Conservation (phyloP, 108 stramenopile species). For the Halocafeteria seosinensis region DNA sequence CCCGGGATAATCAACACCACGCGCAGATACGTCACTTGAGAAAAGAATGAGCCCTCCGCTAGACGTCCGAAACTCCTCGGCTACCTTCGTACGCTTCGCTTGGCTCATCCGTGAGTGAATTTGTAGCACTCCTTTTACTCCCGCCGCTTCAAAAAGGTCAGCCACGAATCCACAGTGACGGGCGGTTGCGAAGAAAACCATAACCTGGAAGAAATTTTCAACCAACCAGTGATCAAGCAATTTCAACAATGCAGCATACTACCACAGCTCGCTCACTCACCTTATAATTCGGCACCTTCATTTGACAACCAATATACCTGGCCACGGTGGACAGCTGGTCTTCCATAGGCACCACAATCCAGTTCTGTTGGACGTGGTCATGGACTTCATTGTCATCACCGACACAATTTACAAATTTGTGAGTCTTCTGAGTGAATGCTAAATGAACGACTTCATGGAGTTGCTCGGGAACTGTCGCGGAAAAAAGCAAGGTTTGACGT, state of each 20-base stretch:
- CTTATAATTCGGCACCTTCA: slow-evolving; percentile 2
- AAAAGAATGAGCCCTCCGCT: slow-evolving; percentile 46
- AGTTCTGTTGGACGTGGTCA: slow-evolving; percentile 49
- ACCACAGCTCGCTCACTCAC: not conserved
- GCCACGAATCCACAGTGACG: slow-evolving; percentile 52
- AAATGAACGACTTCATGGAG: slow-evolving; percentile 40
- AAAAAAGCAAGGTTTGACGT: slow-evolving; percentile 79
- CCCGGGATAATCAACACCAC: slow-evolving; percentile 71
- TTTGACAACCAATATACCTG: slow-evolving; percentile 21
- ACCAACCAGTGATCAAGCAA: not conserved
- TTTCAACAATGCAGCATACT: not conserved
- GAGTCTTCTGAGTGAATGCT: slow-evolving; percentile 27
- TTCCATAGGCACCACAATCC: not conserved
- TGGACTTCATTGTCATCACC: slow-evolving; percentile 24
- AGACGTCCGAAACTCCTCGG: slow-evolving; percentile 40
- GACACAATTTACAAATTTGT: not conserved
- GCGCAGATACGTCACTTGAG: slow-evolving; percentile 66
- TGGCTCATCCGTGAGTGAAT: slow-evolving; percentile 69
- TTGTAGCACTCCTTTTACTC: slow-evolving; percentile 42
- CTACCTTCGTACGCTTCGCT: slow-evolving; percentile 45
- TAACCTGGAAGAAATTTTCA: slow-evolving; percentile 28
- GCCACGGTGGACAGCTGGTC: no score
- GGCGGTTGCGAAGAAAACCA: slow-evolving; percentile 74
- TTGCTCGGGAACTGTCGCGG: slow-evolving; percentile 59
- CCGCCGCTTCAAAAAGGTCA: slow-evolving; percentile 41